phyloP scores from a whole-genome alignment of 2,329 filamentous ascomycete species.

The Fusarium sacchari region DNA sequence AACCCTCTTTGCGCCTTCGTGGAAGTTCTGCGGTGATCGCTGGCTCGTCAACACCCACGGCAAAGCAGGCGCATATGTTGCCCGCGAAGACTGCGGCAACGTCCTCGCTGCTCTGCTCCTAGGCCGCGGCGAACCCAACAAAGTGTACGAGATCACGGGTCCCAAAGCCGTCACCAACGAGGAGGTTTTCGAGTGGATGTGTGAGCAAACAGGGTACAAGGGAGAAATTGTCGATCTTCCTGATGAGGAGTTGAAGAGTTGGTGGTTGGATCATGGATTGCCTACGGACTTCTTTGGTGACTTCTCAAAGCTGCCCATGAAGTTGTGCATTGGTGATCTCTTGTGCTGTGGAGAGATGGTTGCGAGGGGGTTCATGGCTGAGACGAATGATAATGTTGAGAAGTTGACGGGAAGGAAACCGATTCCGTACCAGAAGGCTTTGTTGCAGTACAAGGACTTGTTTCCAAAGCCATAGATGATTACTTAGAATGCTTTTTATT shows the following conservation, averaged over 20 bases:
- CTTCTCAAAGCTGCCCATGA: conserved; percentile 40
- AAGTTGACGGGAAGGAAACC: conserved; percentile 38
- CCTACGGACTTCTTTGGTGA: conserved; percentile 38
- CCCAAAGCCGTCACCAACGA: conserved; percentile 35
- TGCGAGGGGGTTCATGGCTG: conserved; percentile 25
- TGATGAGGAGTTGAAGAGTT: conserved; percentile 37
- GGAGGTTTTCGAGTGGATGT: conserved; percentile 39
- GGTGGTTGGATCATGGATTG: conserved; percentile 36
- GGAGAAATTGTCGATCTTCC: conserved; percentile 36
- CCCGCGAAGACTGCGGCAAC: conserved; percentile 37
- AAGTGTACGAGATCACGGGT: conserved; percentile 36
- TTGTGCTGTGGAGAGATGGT: conserved; percentile 42
- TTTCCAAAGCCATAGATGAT: conserved; percentile 20
- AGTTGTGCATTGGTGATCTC: conserved; percentile 39
- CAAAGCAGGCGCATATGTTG: conserved; percentile 35
- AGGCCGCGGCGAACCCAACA: conserved; percentile 36
- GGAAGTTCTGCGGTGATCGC: conserved; percentile 38
- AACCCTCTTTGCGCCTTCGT: conserved; percentile 33
- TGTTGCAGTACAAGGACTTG: conserved; percentile 36
- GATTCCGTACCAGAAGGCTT: conserved; percentile 26
- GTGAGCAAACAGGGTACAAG: conserved; percentile 31
- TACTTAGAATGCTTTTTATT: too few relatives aligned
- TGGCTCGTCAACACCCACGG: conserved; percentile 40
- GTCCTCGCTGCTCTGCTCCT: conserved; percentile 33
- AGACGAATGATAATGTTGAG: conserved; percentile 38